Evolutionary conservation across 345 rosid genomes (phyloP), one percentile per base, ranked within the genome.

Genomic region (Brassica nigra): DNA sequence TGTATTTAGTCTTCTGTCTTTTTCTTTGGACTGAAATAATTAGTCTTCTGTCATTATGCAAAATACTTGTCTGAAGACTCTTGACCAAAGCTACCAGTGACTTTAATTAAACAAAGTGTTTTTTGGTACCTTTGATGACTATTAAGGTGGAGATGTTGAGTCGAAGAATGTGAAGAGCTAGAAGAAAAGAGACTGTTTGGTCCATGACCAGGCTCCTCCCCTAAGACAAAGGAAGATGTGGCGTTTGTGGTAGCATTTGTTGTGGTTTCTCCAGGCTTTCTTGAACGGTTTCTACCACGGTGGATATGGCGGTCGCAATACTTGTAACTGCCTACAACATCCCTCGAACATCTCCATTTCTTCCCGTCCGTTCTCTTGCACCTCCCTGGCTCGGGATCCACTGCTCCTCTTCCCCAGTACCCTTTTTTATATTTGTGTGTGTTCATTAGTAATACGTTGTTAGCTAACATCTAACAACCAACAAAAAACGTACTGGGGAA

Each of bases 251-350:
- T 20, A 4, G 77, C 18, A 6, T 47, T 65, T 36, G 68, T 68
- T 49, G 74, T 5, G 36, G 79, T 80, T 94, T 94, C 98, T 97
- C 91, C 97, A 88, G 92, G 98, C 97, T 94, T 94, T 94, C 97
- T 94, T 92, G 97, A 92, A 92, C 98, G 98, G 91, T 92, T 92
- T 75, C 97, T 88, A 81, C 98, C 98, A 57, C 97, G 97, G 87
- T 94, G 97, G 82, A 94, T 90, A 85, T 94, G 98, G 85, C 97
- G 95, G 86, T 94, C 97, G 62, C 98, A 94, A 81, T 94, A 94
- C 86, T 94, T 92, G 44, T 89, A 88, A 68, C 89, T 89, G 6
- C 88, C 89, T 79, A 90, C 86, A 49, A 92, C 96, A 78, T 91
- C 92, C 73, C 89, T 92, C 3, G 97, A 90, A 86, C 97, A 92